Evolutionary conservation across 2,329 filamentous ascomycete species (phyloP).

Genomic region (Clarireedia hainanense): DNA sequence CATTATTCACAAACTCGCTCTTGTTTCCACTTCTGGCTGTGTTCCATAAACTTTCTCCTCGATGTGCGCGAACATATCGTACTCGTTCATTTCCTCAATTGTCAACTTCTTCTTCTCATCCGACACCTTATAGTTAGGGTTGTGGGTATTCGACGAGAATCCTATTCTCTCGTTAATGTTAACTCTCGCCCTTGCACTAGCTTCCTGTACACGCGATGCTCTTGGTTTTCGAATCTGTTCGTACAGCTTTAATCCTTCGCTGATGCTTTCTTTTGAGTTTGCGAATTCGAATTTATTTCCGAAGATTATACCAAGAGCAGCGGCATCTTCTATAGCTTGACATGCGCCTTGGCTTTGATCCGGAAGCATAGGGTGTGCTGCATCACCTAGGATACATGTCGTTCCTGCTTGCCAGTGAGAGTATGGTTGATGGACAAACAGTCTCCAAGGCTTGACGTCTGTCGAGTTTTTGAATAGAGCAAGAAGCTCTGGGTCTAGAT

Average conservation of each 20-base stretch:
- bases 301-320: conserved; percentile 30
- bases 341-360: conserved; percentile 58
- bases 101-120: conserved; percentile 53
- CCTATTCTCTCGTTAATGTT: conserved; percentile 52
- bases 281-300: conserved; percentile 1
- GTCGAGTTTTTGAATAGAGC: conserved; percentile 23
- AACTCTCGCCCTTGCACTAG: conserved; percentile 47
- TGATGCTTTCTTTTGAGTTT: conserved; percentile 26
- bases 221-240: conserved; percentile 44
- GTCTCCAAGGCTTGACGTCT: conserved; percentile 27
- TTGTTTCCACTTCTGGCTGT: not conserved
- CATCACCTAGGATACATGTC: conserved; percentile 55
- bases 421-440: conserved; percentile 47
- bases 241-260: conserved; percentile 35
- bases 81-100: conserved; percentile 61
- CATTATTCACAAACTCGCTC: not conserved
- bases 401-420: conserved; percentile 43
- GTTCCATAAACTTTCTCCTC: conserved; percentile 23
- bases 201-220: conserved; percentile 46
- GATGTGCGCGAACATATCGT: conserved; percentile 51
- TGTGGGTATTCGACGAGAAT: conserved; percentile 7
- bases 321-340: conserved; percentile 34
- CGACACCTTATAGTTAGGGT: conserved; percentile 51
- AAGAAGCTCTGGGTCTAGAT: conserved; percentile 39
- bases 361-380: conserved; percentile 61